Base-by-base conservation (phyloP, 164 flowering plant species). In the Chimonanthus salicifolius region DNA sequence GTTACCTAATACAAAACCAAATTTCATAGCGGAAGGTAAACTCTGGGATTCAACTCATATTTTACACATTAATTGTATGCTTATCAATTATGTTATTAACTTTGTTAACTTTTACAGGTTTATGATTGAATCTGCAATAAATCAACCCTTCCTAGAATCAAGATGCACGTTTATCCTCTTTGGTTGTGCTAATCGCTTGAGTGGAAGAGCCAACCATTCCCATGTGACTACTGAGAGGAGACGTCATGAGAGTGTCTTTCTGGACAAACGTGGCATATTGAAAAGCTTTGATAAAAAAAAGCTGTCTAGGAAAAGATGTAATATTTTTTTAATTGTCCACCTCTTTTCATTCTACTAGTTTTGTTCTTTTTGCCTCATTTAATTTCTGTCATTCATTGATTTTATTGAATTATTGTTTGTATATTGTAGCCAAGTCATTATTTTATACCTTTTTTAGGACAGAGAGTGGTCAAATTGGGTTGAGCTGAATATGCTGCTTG, bases 241-340 rank as follows among this genome's bases (percentile, higher is more conserved):
- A 70, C 83, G 80, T 45, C 78, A 78, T 2, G 91, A 89, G 60
- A 80, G 88, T 60, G 11, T 68, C 21, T 48, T 16, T 47, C 78
- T 90, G 68, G 92, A 92, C 80, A 88, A 83, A 68, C 83, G 75
- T 46, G 97, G 97, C 50, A 82, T 72, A 79, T 80, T 83, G 49
- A 85, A 84, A 83, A 81, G 80, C 74, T 86, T 89, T 64, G 65
- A 85, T 80, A 83, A 74, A 80, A 92, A 89, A 77, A 90, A 81
- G 65, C 72, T 89, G 47, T 92, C 94, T 3, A 85, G 97, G 70
- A 88, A 92, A 82, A 85, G 78, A 76, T 82, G 92, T 88, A 84
- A 74, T 6, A 16, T 8, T 64, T 49, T 13, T 3, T 71, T 69
- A 65, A 47, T 58, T 15, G 3, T 69, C 47, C 54, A 2, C 48